Conservation (phyloP, 2,329 filamentous ascomycete genomes). For the Alternaria alternata region DNA sequence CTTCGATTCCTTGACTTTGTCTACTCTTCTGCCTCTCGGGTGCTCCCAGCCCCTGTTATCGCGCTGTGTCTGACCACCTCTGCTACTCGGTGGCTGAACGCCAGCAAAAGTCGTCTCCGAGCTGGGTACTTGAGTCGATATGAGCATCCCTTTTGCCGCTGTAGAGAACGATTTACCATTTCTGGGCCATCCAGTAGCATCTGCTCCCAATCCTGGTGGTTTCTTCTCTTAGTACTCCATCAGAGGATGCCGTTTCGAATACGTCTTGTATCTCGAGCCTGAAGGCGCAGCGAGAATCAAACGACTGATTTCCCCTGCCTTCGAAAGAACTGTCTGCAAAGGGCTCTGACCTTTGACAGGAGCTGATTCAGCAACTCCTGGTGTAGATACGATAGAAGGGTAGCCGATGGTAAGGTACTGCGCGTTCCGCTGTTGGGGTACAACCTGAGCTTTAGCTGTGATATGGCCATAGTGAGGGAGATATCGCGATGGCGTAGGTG, state of each 20-base stretch:
- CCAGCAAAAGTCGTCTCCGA: background rate
- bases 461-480: background rate
- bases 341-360: background rate
- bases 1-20: background rate
- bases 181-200: conserved; percentile 4
- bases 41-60: conserved; percentile 1
- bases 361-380: background rate
- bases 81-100: background rate
- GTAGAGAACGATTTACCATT: background rate
- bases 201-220: conserved; percentile 1
- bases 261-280: conserved; percentile 17
- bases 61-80: background rate
- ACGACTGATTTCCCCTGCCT: conserved; percentile 18
- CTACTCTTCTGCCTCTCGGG: background rate
- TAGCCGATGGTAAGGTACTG: background rate
- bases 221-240: background rate
- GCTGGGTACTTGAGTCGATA: background rate
- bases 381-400: background rate
- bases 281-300: conserved; percentile 24
- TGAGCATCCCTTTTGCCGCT: background rate
- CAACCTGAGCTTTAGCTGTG: background rate
- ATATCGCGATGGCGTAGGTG: background rate
- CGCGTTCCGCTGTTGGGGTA: background rate
- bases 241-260: conserved; percentile 12
- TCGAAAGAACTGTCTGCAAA: conserved; percentile 1